Evolutionary conservation across 257 asterid genomes (phyloP).

Genomic region (Nicotiana tabacum): DNA sequence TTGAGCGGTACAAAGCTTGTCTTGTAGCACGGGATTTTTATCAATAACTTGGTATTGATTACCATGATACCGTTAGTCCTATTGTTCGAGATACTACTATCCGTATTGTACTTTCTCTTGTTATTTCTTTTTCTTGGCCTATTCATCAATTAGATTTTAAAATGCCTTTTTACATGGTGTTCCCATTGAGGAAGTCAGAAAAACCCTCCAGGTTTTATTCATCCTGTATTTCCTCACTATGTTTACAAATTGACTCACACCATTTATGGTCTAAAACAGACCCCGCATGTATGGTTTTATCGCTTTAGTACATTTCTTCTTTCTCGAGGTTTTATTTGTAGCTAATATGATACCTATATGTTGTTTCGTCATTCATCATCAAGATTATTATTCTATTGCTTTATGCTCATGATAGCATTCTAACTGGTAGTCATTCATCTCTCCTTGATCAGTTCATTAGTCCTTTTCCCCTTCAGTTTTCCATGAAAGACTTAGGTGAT

Average conservation of each 20-base stretch:
- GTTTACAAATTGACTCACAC: not conserved
- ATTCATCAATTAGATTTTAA: too few relatives aligned
- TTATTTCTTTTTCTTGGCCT: too few relatives aligned
- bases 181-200: not conserved
- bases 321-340: not conserved
- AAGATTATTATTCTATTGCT: too few relatives aligned
- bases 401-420: too few relatives aligned
- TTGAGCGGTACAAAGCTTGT: not conserved
- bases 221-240: not conserved
- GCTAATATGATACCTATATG: not conserved
- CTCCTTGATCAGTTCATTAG: not conserved
- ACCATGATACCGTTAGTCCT: not conserved
- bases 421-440: too few relatives aligned
- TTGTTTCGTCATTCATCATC: not conserved
- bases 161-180: not conserved
- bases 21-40: not conserved
- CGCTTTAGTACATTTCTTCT: not conserved
- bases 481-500: not conserved
- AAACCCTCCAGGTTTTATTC: too few relatives aligned
- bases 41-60: too few relatives aligned
- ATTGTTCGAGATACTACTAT: too few relatives aligned
- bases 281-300: not conserved
- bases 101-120: too few relatives aligned
- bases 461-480: not conserved
- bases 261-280: not conserved